These are phyloP conservation scores for Sporobolomyces roseus DNA, from an alignment of 768 basidiomycete species.

Conservation along the genomic window DNA sequence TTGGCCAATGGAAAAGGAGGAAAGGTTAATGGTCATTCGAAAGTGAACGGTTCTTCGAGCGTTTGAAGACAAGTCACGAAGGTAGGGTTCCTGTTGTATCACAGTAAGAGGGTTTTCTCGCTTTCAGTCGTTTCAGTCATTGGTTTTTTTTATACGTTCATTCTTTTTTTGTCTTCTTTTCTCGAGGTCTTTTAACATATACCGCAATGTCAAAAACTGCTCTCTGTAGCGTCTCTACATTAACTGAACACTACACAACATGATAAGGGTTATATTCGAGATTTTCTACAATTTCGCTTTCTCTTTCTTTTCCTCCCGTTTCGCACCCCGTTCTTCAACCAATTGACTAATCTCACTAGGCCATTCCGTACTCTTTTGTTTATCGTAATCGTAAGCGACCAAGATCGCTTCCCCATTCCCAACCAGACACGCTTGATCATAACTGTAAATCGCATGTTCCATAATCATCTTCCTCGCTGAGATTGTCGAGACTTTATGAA, in stretches of 20 bases:
- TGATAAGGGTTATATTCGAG: too few relatives aligned
- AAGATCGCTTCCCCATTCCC: constrained; percentile 8
- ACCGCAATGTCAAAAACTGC: too few relatives aligned
- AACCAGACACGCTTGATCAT: constrained; percentile 6
- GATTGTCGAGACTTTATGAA: constrained; percentile 9
- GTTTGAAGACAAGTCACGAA: too few relatives aligned
- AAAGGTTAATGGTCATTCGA: background rate
- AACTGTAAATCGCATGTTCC: constrained; percentile 16
- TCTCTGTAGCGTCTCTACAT: too few relatives aligned
- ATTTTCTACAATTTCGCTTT: constrained; percentile 30
- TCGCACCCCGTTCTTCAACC: constrained; percentile 7
- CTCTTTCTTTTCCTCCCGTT: background rate
- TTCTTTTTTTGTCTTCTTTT: too few relatives aligned
- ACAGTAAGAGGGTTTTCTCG: too few relatives aligned
- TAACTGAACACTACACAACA: too few relatives aligned
- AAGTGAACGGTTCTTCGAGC: too few relatives aligned
- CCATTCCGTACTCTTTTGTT: background rate
- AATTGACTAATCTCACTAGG: background rate
- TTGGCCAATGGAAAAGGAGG: constrained; percentile 3
- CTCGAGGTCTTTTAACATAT: too few relatives aligned
- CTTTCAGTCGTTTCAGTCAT: too few relatives aligned
- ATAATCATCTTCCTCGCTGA: constrained; percentile 13
- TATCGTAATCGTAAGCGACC: constrained; percentile 25
- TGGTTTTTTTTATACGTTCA: too few relatives aligned
- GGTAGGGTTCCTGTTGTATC: too few relatives aligned